Base-by-base conservation (phyloP, 306 rosid species). In the Cucumis hystrix region DNA sequence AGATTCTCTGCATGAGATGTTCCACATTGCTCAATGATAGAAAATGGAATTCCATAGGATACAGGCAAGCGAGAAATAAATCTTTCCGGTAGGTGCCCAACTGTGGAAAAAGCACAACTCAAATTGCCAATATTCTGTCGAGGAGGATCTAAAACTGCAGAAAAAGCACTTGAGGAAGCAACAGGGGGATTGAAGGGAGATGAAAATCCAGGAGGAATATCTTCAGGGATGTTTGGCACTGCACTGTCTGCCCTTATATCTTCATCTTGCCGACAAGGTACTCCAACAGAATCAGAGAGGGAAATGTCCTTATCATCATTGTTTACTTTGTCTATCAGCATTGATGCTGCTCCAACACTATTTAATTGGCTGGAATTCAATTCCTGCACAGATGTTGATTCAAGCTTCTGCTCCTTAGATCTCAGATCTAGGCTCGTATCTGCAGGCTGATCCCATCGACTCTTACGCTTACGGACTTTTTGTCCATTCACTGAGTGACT, bases 401-500 rank as follows among this genome's bases (percentile, higher is more conserved):
- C 88, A 2, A 67, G 63, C 79, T 83, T 83, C 78, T 80, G 89
- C 74, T 86, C 91, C 83, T 82, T 89, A 47, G 43, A 78, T 62
- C 77, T 63, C 55, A 77, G 80, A 83, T 73, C 85, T 23, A 78
- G 79, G 77, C 45, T 82, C 66, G 85, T 74, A 73, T 86, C 94
- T 10, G 94, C 93, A 54, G 97, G 98, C 75, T 92, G 97, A 87
- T 96, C 99, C 99, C 99, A 96, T 80, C 99, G 89, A 82, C 98
- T 96, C 79, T 92, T 96, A 56, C 99, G 97, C 81, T 96, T 96
- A 11, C 97, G 97, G 47, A 83, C 81, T 79, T 71, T 92, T 54
- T 83, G 80, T 75, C 78, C 89, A 30, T 78, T 79, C 59, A 64
- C 77, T 70, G 78, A 83, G 80, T 64, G 69, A 41, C 80, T 89